phyloP scores from a whole-genome alignment of 352 stramenopile species.

The Globisporangium acanthophoron region DNA sequence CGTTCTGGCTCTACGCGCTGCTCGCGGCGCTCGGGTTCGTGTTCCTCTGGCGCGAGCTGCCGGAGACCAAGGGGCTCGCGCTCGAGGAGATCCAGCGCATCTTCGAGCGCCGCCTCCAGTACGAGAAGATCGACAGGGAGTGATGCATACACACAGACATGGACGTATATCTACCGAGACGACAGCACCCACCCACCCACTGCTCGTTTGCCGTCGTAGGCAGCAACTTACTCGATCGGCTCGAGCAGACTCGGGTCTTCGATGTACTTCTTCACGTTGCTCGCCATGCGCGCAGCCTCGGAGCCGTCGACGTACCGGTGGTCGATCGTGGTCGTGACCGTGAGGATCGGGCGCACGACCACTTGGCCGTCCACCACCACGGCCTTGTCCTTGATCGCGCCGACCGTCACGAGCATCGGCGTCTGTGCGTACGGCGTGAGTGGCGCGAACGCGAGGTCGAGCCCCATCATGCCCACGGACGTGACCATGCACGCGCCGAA shows the following conservation, averaged over 20 bases:
- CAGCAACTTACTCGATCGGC: conserved; percentile 17
- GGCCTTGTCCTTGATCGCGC: conserved; percentile 54
- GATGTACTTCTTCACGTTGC: conserved; percentile 41
- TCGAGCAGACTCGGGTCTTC: conserved; percentile 51
- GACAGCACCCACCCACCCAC: not conserved
- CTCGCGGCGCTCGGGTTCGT: conserved; percentile 67
- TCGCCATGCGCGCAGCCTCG: conserved; percentile 50
- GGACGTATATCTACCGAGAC: not conserved
- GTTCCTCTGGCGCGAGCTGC: conserved; percentile 78
- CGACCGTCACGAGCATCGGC: conserved; percentile 65
- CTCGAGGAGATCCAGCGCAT: conserved; percentile 92
- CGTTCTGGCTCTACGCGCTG: conserved; percentile 90
- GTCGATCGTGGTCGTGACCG: conserved; percentile 66
- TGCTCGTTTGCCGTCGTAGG: too few relatives aligned
- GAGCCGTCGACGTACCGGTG: conserved; percentile 64
- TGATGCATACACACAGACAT: not conserved
- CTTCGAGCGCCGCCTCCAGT: conserved; percentile 49
- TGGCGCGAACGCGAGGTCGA: conserved; percentile 60
- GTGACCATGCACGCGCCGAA: conserved; percentile 71
- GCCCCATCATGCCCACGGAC: conserved; percentile 64
- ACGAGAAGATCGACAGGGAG: conserved; percentile 35
- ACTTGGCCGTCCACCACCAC: conserved; percentile 57
- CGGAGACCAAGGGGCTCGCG: conserved; percentile 91
- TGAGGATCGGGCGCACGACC: conserved; percentile 55
- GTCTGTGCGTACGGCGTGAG: conserved; percentile 60